These are phyloP conservation scores for Cerrena zonata DNA, from an alignment of 1,284 basidiomycete genomes.

Conservation along the genomic window DNA sequence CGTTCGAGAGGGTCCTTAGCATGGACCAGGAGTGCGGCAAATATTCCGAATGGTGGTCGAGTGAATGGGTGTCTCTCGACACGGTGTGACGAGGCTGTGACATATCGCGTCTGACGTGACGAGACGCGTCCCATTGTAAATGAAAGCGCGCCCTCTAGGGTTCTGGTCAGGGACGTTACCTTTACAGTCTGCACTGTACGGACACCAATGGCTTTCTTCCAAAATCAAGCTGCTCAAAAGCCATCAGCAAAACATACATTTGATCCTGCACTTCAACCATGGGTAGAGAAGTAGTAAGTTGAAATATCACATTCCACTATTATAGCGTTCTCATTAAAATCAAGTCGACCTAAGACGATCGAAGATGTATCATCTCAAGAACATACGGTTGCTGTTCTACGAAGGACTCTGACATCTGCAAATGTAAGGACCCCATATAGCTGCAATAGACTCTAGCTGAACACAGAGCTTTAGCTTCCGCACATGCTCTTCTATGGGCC, in stretches of 20 bases:
- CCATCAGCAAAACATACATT: conserved; percentile 36
- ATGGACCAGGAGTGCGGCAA: neutral
- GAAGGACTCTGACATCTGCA: conserved; percentile 85
- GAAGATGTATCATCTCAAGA: conserved; percentile 97
- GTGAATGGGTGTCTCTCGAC: neutral
- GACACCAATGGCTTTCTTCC: conserved; percentile 48
- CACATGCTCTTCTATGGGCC: conserved; percentile 99
- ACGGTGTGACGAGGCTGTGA: conserved; percentile 11
- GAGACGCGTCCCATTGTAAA: conserved; percentile 11
- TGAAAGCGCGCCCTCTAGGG: neutral
- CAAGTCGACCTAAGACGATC: conserved; percentile 92
- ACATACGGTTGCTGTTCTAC: conserved; percentile 87
- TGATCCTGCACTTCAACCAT: conserved; percentile 76
- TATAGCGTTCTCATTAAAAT: conserved; percentile 6
- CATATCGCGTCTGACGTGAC: conserved; percentile 11
- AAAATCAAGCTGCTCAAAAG: conserved; percentile 37
- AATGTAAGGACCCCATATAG: conserved; percentile 54
- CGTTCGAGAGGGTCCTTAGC: neutral
- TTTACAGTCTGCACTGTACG: neutral
- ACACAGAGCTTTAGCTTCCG: conserved; percentile 63
- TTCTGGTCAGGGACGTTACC: neutral
- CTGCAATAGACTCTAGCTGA: neutral
- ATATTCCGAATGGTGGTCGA: neutral
- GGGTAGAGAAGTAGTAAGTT: conserved; percentile 95
- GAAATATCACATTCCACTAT: neutral